These are phyloP conservation scores for Logfia minima DNA, from an alignment of 129 eudicot genomes.

Conservation along the genomic window DNA sequence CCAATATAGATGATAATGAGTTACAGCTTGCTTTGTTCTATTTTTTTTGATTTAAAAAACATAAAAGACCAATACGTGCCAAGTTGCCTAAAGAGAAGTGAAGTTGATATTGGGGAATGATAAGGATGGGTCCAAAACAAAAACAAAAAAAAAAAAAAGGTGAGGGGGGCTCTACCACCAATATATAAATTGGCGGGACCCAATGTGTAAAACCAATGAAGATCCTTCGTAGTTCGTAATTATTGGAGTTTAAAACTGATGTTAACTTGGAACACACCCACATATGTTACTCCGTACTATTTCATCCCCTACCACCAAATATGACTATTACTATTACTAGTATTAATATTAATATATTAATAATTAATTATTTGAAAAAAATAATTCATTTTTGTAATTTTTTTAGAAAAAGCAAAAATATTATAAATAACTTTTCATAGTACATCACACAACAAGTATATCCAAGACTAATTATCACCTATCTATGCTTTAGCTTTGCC, in stretches of 20 bases:
- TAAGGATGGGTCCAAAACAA: slow-evolving; percentile 31
- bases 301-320: not conserved
- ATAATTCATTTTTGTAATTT: not conserved
- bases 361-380: too few relatives aligned
- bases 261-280: slow-evolving; percentile 7
- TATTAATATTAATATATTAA: too few relatives aligned
- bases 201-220: slow-evolving; percentile 22
- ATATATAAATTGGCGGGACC: slow-evolving; percentile 38
- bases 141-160: slow-evolving; percentile 5
- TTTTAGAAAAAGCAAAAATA: too few relatives aligned
- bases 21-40: not conserved
- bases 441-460: too few relatives aligned
- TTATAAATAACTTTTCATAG: too few relatives aligned
- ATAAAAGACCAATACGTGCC: not conserved
- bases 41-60: too few relatives aligned
- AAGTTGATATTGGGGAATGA: slow-evolving; percentile 10
- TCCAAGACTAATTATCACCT: too few relatives aligned
- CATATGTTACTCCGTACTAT: not conserved
- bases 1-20: not conserved
- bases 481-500: too few relatives aligned
- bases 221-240: slow-evolving; percentile 14
- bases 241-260: not conserved
- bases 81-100: not conserved
- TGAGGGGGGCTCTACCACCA: slow-evolving; percentile 30
- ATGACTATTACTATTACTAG: too few relatives aligned